Base-by-base conservation (phyloP, 2,329 filamentous ascomycete species). In the Trichoderma afroharzianum region DNA sequence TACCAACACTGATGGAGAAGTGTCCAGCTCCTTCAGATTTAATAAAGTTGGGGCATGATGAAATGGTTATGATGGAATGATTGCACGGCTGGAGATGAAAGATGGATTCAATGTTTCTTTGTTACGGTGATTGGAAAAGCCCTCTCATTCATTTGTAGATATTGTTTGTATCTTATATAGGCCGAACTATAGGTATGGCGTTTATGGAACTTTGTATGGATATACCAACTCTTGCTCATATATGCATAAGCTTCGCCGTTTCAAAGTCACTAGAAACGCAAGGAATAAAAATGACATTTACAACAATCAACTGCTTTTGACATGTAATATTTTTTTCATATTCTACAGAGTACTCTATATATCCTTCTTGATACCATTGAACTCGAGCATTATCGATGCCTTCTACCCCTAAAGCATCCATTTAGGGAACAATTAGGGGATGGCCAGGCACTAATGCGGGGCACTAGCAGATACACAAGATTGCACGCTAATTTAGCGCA, bases 381-480 rank as follows among this genome's bases (percentile, higher is more conserved):
- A 30, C 33, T 39, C 14, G 1, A 39, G 15, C 11, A 32, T 32
- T 18, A 39, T 39, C 36, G 36, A 39, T 3, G 0, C 15, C 36
- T 39, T 18, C 36, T 39, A 43, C 39, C 39, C 39, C 39, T 43
- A n/a, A 43, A 39, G 3, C 39, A 43, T n/a, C 15, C 6, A 36
- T 36, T 36, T 30, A 21, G 8, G 11, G 57, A 8, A 59, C 57
- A 14, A 21, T 59, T 32, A 59, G 57, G 57, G 55, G 57, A 59
- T 7, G 30, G 15, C 12, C 26, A 50, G 57, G 43, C 39, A 62
- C 67, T 69, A 69, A 69, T 69, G 67, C 67, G 67, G 67, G 67
- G 67, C 39, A 39, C 28, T 26, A 14, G 12, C 3, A 36, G 67
- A 9, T 69, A 69, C 67, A 33, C 21, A 18, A 28, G 15, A 12